Evolutionary conservation across 2,329 filamentous ascomycete species (phyloP).

Genomic region (Harringtonia lauricola): DNA sequence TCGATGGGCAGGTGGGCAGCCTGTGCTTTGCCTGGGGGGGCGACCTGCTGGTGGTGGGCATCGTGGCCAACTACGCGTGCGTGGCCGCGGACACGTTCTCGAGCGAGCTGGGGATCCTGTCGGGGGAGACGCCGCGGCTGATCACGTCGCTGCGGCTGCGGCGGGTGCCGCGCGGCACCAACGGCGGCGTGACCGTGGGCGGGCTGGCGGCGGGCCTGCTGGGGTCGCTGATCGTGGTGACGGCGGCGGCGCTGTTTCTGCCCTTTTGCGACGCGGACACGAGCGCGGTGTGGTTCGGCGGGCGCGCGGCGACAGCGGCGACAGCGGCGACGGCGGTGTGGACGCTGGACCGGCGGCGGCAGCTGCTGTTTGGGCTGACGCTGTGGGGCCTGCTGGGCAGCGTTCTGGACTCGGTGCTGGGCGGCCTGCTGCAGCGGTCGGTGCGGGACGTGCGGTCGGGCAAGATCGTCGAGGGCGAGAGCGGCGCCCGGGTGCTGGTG

Average conservation of each 20-base stretch:
- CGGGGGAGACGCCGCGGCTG: slow-evolving; percentile 62
- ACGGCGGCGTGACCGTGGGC: slow-evolving; percentile 73
- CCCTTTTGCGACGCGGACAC: slow-evolving; percentile 48
- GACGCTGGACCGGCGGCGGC: slow-evolving; percentile 31
- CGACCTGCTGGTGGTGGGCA: slow-evolving; percentile 52
- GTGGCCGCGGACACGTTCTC: slow-evolving; percentile 91
- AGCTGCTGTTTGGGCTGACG: slow-evolving; percentile 47
- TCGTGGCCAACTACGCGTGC: slow-evolving; percentile 77
- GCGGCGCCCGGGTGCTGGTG: slow-evolving; percentile 51
- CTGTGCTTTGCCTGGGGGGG: slow-evolving; percentile 50
- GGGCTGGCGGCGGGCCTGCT: slow-evolving; percentile 65
- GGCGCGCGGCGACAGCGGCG: slow-evolving; percentile 22
- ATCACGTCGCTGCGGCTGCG: slow-evolving; percentile 72
- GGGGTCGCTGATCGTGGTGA: slow-evolving; percentile 62
- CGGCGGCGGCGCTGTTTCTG: slow-evolving; percentile 52
- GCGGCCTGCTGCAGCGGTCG: slow-evolving; percentile 73
- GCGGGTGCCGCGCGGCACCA: slow-evolving; percentile 79
- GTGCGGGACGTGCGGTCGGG: slow-evolving; percentile 75
- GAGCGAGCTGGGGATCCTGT: slow-evolving; percentile 88
- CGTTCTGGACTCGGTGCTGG: slow-evolving; percentile 77
- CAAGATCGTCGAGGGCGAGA: slow-evolving; percentile 80
- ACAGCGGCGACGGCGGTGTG: slow-evolving; percentile 21
- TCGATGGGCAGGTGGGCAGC: slow-evolving; percentile 22
- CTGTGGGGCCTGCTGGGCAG: slow-evolving; percentile 70
- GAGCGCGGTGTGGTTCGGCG: slow-evolving; percentile 19